Conservation (phyloP, 306 rosid species). For the Malus orientalis region DNA sequence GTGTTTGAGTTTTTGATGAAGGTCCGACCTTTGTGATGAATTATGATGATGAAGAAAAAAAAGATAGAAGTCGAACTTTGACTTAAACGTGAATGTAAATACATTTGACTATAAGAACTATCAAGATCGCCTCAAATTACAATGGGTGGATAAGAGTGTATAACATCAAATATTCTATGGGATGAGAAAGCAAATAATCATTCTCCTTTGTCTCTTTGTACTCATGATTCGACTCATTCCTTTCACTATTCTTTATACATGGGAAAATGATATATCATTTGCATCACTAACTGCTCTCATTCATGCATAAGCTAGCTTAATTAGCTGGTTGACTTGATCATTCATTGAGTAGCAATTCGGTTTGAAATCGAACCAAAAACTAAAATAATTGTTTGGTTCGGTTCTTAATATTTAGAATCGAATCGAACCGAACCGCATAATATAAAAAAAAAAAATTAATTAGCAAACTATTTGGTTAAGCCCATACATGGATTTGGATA, state of each 20-base stretch:
- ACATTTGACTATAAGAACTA: not conserved
- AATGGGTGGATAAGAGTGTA: no score
- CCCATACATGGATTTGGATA: no score
- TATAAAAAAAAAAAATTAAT: no score
- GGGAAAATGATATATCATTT: slow-evolving; percentile 32
- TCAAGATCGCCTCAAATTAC: not conserved
- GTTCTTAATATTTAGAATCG: no score
- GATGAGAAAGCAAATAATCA: slow-evolving; percentile 11
- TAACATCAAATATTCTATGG: not conserved
- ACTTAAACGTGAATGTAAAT: not conserved
- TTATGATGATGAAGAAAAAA: not conserved
- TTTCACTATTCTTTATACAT: slow-evolving; percentile 9
- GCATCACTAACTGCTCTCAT: slow-evolving; percentile 31
- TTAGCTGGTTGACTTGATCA: slow-evolving; percentile 30
- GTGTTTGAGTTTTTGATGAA: not conserved
- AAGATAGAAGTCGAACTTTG: not conserved
- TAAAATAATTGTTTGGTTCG: no score
- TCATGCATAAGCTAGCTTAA: slow-evolving; percentile 20
- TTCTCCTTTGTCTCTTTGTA: slow-evolving; percentile 35
- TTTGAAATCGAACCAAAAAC: no score
- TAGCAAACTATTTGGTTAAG: no score
- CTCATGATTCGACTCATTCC: slow-evolving; percentile 27
- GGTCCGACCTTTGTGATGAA: not conserved
- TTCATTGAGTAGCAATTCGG: not conserved
- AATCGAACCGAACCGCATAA: no score